Base-by-base conservation (phyloP, 148 eudicot genomes). In the Nepenthes mirabilis region DNA sequence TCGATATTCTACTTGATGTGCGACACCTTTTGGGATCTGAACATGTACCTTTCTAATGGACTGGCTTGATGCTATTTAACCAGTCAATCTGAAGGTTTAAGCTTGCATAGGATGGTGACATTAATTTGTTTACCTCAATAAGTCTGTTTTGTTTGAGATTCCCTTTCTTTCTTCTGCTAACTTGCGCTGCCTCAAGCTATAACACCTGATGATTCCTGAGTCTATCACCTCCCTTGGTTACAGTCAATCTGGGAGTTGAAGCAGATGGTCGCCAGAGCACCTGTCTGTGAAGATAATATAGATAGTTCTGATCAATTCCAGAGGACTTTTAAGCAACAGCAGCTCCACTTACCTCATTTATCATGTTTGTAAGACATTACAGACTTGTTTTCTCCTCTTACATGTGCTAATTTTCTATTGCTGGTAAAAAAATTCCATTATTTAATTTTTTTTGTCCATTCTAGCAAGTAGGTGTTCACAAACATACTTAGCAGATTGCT, bases 281-380 rank as follows among this genome's bases (percentile, higher is more conserved):
- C 43, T 43, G 47, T 55, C 37, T 40, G 68, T 58, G 74, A 68
- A 60, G 75, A 74, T 56, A 61, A 62, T 52, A 63, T n/a, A 40
- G 68, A 58, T 40, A 63, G 73, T 69, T 67, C 80, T 53, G 75
- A 72, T 68, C 66, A 68, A 54, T 71, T 63, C 66, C 74, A 67
- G 5, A 66, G 75, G 61, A 82, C 83, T 47, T 73, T 73, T 61
- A 78, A 77, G 57, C 61, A 61, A 65, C 87, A 74, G 78, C 72
- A 83, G 64, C 81, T 66, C 53, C 68, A 68, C 54, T 80, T 73
- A 83, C 83, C 88, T 37, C 77, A 69, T 55, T 77, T 77, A 59
- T 77, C 84, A 71, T 79, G 75, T 65, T 59, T 74, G 98, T 91
- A 91, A 83, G 94, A 77, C 58, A 59, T 36, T 65, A 58, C 62